Base-by-base conservation (phyloP, 116 monocot species). In the Phalaenopsis hybrid region DNA sequence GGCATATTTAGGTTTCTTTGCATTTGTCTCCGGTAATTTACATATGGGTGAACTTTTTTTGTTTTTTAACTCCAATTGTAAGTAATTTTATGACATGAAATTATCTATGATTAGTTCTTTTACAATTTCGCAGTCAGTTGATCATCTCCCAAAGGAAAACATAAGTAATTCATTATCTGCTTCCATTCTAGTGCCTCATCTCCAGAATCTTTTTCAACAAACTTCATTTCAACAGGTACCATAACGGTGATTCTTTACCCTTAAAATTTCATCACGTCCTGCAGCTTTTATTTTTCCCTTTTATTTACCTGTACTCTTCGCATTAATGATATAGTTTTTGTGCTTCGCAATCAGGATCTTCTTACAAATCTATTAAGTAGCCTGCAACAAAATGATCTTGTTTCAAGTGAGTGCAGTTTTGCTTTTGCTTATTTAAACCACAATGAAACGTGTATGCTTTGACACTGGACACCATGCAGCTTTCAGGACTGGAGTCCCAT, bases 141-240 rank as follows among this genome's bases (percentile, higher is more conserved):
- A 76, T 77, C 90, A 87, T 78, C 23, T 75, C 6, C 57, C 86
- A 28, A 96, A 85, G 84, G 94, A 94, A 83, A 58, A 91, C n/a
- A 77, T 31, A 68, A 92, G 87, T 81, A 81, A 63, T 72, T 78
- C 84, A 50, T 43, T 96, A 81, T 89, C 92, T 78, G 88, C 94
- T 49, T 91, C 92, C 34, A 72, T 91, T 83, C 84, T 96, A 44
- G 77, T 96, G 82, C 92, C 96, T 81, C 96, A 96, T 44, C 96
- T 96, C 85, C 94, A 94, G 82, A 94, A 92, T 86, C 86, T 96
- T 84, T 82, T 91, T 83, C 92, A 90, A 75, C 96, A 94, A 81
- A 90, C 91, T 78, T 89, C 94, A 74, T 92, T 96, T 84, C 96
- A 96, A 85, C 94, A 91, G 84, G 96, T 96, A 86, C 58, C 13